Evolutionary conservation across 192 early-diverging fungal species (phyloP).

Genomic region (Podila epigama): DNA sequence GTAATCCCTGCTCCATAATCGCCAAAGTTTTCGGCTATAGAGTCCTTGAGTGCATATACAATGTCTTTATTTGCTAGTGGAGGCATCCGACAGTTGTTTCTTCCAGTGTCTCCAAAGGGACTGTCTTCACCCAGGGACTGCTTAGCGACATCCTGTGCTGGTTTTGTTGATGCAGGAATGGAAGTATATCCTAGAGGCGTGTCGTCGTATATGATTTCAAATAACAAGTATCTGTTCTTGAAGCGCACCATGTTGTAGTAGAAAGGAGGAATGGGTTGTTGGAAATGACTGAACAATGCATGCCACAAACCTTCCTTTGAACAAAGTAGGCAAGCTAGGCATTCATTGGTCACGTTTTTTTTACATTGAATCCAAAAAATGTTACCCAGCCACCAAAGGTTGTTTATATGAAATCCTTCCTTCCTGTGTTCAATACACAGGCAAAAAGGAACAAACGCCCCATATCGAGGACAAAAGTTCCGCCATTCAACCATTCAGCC

Average conservation of each 20-base stretch:
- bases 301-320: too few relatives aligned
- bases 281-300: background rate
- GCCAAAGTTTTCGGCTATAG: conserved; percentile 56
- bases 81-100: conserved; percentile 38
- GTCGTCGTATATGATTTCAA: conserved; percentile 52
- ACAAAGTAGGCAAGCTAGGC: too few relatives aligned
- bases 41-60: conserved; percentile 41
- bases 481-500: background rate
- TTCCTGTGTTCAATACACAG: too few relatives aligned
- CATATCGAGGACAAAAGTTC: too few relatives aligned
- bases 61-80: conserved; percentile 38
- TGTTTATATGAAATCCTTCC: too few relatives aligned
- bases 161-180: conserved; percentile 7
- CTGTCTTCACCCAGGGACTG: background rate
- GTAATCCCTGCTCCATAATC: conserved; percentile 53
- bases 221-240: conserved; percentile 60
- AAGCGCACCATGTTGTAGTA: conserved; percentile 54
- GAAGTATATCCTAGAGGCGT: conserved; percentile 33
- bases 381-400: too few relatives aligned
- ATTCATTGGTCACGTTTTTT: too few relatives aligned
- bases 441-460: too few relatives aligned
- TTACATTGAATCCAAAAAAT: too few relatives aligned
- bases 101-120: conserved; percentile 44
- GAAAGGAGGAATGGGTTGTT: background rate
- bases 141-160: background rate